Evolutionary conservation across 2,329 filamentous ascomycete species (phyloP), one percentile per base, ranked within the genome.

Genomic region (Penicillium italicum): DNA sequence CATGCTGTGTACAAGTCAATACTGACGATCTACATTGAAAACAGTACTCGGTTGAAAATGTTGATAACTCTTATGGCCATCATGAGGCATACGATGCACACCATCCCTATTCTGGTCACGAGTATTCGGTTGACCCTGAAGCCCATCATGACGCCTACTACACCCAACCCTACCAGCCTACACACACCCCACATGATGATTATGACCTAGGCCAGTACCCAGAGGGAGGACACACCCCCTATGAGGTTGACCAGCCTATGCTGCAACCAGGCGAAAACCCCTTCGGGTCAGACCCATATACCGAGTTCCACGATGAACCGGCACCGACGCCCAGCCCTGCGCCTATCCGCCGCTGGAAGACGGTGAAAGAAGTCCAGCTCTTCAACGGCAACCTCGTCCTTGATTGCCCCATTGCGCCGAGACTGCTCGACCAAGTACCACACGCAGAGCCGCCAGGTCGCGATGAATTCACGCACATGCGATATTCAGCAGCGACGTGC

Each of bases 341-440:
- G 60, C 83, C 79, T 3, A 85, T 97, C 63, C 88, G 90, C 73
- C 84, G 94, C 72, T 97, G 91, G 90, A 99, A 97, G 80, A 99
- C 94, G 0, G 93, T 99, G 46, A 99, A 97, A 77, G 91, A 97
- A 78, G 93, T 99, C n/a, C 87, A 95, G 67, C 77, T 99, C 50
- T 99, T 96, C 80, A 88, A 95, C 63, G 94, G 94, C 61, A 99
- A 99, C 75, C 83, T 99, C 67, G 92, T 99, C 36, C 85, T 99
- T 4, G 94, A 99, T 74, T 99, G 94, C 71, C 94, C 94, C 0
- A 90, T 99, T 55, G 93, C 94, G 0, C 93, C 94, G 0, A 85
- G 87, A 66, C 79, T 99, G 41, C 79, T 99, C 42, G 92, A 88
- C 69, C 90, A 96, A 70, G 85, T 97, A 24, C 89, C 89, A 41